Conservation (phyloP, 1,284 basidiomycete species). For the Leccinum angustisporum region DNA sequence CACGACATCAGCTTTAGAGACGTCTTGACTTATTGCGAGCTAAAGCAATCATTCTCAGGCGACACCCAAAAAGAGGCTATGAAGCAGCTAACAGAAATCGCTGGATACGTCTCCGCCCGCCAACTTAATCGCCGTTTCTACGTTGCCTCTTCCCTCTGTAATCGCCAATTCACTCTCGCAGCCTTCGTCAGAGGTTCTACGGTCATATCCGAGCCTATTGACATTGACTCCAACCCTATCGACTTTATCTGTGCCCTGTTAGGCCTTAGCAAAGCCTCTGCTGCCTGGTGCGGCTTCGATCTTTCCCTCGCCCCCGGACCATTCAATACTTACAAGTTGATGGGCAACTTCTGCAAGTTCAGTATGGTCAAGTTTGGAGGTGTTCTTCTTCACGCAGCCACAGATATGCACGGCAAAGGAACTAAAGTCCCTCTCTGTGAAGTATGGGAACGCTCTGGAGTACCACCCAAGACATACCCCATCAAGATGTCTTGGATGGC, state of each 20-base stretch:
- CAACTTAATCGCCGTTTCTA: neutral
- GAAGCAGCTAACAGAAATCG: neutral
- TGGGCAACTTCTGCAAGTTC: neutral
- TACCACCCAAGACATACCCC: neutral
- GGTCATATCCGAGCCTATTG: neutral
- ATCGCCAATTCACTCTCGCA: neutral
- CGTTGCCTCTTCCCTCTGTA: neutral
- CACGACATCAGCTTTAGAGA: neutral
- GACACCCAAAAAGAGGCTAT: neutral
- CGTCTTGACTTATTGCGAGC: neutral
- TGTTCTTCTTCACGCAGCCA: neutral
- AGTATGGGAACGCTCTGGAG: neutral
- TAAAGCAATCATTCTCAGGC: neutral
- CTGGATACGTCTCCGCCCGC: neutral
- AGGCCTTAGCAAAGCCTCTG: neutral
- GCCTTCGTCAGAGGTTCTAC: neutral
- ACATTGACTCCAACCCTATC: neutral
- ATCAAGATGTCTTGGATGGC: neutral
- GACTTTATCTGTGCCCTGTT: neutral
- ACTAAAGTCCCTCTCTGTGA: neutral
- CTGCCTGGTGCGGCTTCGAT: neutral
- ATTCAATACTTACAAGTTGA: neutral
- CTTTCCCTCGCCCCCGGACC: neutral
- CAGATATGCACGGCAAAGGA: neutral
- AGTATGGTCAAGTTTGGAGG: neutral